Evolutionary conservation across 768 basidiomycete genomes (phyloP), one percentile per base, ranked within the genome.

Genomic region (Amanita muscaria): DNA sequence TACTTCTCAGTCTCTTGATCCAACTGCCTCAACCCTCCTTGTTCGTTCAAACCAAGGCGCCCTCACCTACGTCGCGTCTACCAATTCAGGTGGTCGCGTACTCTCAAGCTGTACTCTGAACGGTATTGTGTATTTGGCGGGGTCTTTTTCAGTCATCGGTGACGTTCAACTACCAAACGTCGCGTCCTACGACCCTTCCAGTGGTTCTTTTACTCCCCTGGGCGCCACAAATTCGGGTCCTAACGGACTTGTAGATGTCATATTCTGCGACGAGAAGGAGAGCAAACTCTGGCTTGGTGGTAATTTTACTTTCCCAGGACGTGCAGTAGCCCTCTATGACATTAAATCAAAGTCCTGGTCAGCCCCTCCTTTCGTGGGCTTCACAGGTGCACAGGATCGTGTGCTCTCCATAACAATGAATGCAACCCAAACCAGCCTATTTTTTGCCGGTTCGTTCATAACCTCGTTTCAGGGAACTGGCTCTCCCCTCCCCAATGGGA

Each of bases 401-500:
- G 88, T 98, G 43, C 60, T 69, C 21, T 83, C 86, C 37, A 96
- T 98, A 56, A 72, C 78, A 27, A 65, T 82, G 23, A 87, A 86
- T 53, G 66, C 80, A 27, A 80, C 88, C 42, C 71, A 74, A 43
- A 65, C 71, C 10, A 87, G 84, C 50, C 64, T 97, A 43, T 83
- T 92, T 59, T 92, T 98, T 57, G 74, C 85, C 0, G 96, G 96
- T 30, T 83, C 83, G 10, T 99, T 99, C 68, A 54, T 84, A 44
- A 84, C 88, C 2, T 65, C 76, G 1, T 92, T 88, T 57, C 44
- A 46, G 27, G 79, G 79, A 35, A 73, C 67, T 49, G 67, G 61
- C 5, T 63, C 70, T 24, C 57, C 64, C 12, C 43, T 54, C 33
- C 53, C 77, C 38, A 84, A 80, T 56, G 73, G 74, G 49, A 80